A percentile compares a stretch with the other conserved stretches of the same genome.
These are phyloP conservation scores for Phaeotremella skinneri DNA, from an alignment of 768 basidiomycete genomes.

Conservation along the genomic window DNA sequence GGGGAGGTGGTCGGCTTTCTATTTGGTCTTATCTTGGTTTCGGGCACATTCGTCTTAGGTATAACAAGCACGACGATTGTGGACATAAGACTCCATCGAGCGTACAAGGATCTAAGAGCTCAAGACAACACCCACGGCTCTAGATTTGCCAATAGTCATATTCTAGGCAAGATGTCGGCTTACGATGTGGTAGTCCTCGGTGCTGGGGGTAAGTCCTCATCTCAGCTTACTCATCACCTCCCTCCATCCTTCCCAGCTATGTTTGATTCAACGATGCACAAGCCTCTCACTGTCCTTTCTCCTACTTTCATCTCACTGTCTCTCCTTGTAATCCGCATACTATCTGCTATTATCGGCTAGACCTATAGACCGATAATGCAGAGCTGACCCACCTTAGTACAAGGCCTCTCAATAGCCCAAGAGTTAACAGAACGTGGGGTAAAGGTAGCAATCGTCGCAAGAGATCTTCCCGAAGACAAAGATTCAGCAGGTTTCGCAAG, in stretches of 20 bases:
- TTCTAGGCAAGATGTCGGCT: not conserved
- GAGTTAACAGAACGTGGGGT: slow-evolving; percentile 39
- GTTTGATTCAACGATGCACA: no score
- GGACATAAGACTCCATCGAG: no score
- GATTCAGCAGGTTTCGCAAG: slow-evolving; percentile 44
- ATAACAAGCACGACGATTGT: no score
- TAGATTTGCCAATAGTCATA: no score
- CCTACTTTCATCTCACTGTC: not conserved
- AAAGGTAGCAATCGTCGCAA: slow-evolving; percentile 43
- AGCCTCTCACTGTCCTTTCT: not conserved
- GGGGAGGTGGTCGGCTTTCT: no score
- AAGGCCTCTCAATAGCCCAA: slow-evolving; percentile 49
- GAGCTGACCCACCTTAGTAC: slow-evolving; percentile 28
- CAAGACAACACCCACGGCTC: no score
- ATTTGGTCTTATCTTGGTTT: no score
- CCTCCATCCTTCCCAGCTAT: no score
- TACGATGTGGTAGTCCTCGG: slow-evolving; percentile 47
- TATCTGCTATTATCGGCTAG: not conserved
- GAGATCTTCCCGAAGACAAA: slow-evolving; percentile 50
- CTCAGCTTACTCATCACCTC: no score
- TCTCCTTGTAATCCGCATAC: not conserved
- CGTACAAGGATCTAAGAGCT: no score
- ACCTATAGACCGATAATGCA: not conserved
- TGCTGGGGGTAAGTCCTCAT: slow-evolving; percentile 40
- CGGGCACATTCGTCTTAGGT: no score